Evolutionary conservation across 352 stramenopile species (phyloP), one percentile per base, ranked within the genome.

Genomic region (Ophiocytium majus): DNA sequence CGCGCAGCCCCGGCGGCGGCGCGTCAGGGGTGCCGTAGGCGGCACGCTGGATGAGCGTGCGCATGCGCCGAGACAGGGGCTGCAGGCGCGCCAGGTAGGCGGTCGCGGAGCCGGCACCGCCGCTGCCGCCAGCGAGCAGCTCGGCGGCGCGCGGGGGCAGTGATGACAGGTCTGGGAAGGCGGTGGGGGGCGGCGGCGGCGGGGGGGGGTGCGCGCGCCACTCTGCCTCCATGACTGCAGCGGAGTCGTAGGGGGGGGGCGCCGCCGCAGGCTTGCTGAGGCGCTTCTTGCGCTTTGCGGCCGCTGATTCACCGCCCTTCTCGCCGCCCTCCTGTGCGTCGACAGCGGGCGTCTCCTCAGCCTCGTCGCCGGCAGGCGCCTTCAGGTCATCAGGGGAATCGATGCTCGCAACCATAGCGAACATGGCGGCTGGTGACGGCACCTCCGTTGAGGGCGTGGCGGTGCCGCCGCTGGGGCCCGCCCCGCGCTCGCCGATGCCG

Each of bases 341-440:
- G 14, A 19, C 32, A 19, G 0, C 50, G 36, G 0, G 5, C 32
- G 32, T 23, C 0, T 10, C 82, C 17, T 9, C 34, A 0, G 9
- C 64, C 32, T 85, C 82, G 0, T 64, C 31, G 32, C 64, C 80
- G 63, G 79, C 82, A 0, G 63, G 37, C 0, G 75, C 35, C 43
- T 5, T 14, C 5, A 57, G 43, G 14, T 57, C 43, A 14, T 14
- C 9, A 5, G 43, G 43, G 5, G 35, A 64, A 5, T 81, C 75
- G 1, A 50, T 19, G 5, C 9, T 19, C 23, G 75, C 82, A 0
- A 89, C 85, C 5, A 43, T 14, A 23, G 28, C 49, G 37, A 89
- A 89, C 14, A 96, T 90, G 57, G 91, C 85, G 0, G 93, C 89
- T 0, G 89, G 75, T 10, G 90, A 92, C 10, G 96, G 83, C 80